Base-by-base conservation (phyloP, 73 alveolate species). In the Symbiodinium pilosum region DNA sequence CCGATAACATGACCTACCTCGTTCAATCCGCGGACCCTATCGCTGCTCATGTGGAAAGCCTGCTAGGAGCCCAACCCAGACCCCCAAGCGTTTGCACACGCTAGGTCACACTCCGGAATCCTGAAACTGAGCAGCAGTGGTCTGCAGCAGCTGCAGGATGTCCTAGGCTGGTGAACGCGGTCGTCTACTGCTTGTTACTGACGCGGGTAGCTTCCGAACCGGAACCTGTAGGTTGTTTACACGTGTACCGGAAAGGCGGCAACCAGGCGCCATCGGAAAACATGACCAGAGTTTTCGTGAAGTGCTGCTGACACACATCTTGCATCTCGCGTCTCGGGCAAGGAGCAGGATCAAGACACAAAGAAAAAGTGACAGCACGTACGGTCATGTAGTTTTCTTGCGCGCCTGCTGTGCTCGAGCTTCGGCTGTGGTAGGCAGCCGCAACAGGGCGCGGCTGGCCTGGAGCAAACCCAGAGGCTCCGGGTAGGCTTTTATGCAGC, bases 401-500 rank as follows among this genome's bases (percentile, higher is more conserved):
- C 39, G 26, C 52, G 36, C 93, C 93, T 86, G 93, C 93, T 86
- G 93, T 24, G 93, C 93, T 12, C 93, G 83, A 16, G 84, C 83
- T 52, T 86, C 93, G 28, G 93, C 93, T 38, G 69, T 51, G 36
- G 93, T 86, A 7, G 93, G 93, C 83, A 69, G 93, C 52, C 93
- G 93, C 21, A 39, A 3, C 24, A 44, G 42, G 18, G 93, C 93
- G 16, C 43, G 83, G 56, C 47, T 83, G 52, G 84, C 69, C 83
- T 86, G 43, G 30, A n/a, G n/a, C n/a, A n/a, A n/a, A n/a, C n/a
- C n/a, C n/a, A n/a, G n/a, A n/a, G n/a, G n/a, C n/a, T n/a, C n/a
- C n/a, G n/a, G n/a, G n/a, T n/a, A n/a, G n/a, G n/a, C n/a, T n/a
- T n/a, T n/a, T n/a, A n/a, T n/a, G n/a, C n/a, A n/a, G n/a, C n/a